Base-by-base conservation (phyloP, 495 filamentous ascomycete species). In the Aspergillus sclerotioniger region DNA sequence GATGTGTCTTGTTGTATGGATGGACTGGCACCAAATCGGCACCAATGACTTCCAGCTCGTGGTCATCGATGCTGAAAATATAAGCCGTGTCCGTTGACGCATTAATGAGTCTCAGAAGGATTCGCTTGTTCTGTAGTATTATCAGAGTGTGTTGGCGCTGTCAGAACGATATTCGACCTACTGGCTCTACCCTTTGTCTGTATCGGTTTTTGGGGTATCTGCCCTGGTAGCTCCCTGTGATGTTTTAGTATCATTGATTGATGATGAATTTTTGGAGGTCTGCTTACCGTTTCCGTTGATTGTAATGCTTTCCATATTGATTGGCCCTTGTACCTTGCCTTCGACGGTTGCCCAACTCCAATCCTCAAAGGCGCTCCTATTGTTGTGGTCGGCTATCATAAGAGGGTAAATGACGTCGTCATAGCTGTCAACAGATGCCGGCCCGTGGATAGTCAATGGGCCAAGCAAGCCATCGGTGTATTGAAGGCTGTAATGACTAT, bases 401-500 rank as follows among this genome's bases (percentile, higher is more conserved):
- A 87, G 57, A 15, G 83, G 63, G 33, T 85, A 60, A 68, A 59
- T 45, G 4, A 89, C 84, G 45, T 83, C 79, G 43, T 88, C 84
- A 58, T 86, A 90, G 25, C 25, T 25, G 54, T 83, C 68, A 37
- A 79, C 51, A 87, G 72, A 58, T 84, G 83, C 37, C 87, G 71
- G 70, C 2, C 71, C 70, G 45, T 73, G 61, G 37, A 74, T 69
- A 1, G 66, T 58, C 9, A 75, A 69, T 5, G 62, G 57, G 8
- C 60, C 60, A 35, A 57, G 35, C 15, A 70, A 21, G 21, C 68
- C 62, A 51, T 65, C 60, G 39, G 59, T 65, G 1, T 87, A 79
- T 0, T 84, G 86, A 87, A 75, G 43, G 86, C 88, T 70, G 19
- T 75, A 72, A 61, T 90, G 87, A 4, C 84, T 86, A 65, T 90